Evolutionary conservation across 176 grass and related monocot genomes (phyloP).

Genomic region (Themeda triandra): DNA sequence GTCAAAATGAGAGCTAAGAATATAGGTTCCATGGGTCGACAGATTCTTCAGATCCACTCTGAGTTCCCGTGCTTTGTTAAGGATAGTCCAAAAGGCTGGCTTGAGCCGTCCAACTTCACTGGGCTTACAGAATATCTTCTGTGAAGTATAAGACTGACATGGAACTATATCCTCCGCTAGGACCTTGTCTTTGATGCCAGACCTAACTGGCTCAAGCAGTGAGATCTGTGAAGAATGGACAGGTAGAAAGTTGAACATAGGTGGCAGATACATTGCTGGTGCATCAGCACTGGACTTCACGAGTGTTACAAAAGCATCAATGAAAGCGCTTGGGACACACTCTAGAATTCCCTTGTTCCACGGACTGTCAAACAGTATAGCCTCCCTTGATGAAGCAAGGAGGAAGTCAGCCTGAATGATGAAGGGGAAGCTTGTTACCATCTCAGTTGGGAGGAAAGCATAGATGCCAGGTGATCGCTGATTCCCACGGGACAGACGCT

Average conservation of each 20-base stretch:
- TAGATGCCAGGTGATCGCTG: conserved; percentile 34
- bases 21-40: conserved; percentile 51
- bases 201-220: conserved; percentile 42
- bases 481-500: conserved; percentile 47
- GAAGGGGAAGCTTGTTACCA: conserved; percentile 70
- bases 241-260: conserved; percentile 52
- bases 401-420: conserved; percentile 87
- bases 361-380: conserved; percentile 52
- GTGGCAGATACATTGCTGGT: conserved; percentile 29
- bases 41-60: conserved; percentile 41
- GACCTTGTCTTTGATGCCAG: conserved; percentile 55
- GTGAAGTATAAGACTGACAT: conserved; percentile 44
- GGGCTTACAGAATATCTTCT: conserved; percentile 72
- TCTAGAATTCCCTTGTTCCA: conserved; percentile 83
- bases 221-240: conserved; percentile 28
- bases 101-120: conserved; percentile 34
- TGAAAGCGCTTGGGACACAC: conserved; percentile 58
- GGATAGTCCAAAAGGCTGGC: conserved; percentile 54
- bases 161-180: conserved; percentile 52
- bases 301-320: conserved; percentile 49
- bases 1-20: conserved; percentile 63
- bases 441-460: conserved; percentile 70
- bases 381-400: conserved; percentile 58
- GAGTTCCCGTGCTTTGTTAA: conserved; percentile 31
- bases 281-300: conserved; percentile 39